These are phyloP conservation scores for Hypoxylon sp. DNA, from an alignment of 2,329 filamentous ascomycete genomes.

Conservation along the genomic window DNA sequence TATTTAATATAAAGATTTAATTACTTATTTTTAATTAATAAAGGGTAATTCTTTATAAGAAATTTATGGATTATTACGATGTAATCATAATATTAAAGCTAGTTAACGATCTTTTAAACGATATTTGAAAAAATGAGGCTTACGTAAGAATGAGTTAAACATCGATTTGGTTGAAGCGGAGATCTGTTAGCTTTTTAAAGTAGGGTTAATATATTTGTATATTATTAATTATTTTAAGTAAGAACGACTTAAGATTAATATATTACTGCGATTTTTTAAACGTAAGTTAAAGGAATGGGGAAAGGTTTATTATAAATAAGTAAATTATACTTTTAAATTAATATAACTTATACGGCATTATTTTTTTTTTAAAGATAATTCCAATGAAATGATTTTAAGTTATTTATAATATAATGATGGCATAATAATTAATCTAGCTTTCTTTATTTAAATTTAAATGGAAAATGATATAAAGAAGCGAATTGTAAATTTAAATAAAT, in stretches of 20 bases:
- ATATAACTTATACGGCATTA: background rate
- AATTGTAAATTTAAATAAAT: background rate
- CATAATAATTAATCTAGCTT: background rate
- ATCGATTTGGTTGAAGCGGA: background rate
- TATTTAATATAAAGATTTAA: no score
- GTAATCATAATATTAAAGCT: background rate
- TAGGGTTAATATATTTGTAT: background rate
- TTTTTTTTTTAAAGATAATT: background rate
- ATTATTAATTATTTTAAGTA: background rate
- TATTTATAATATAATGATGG: background rate
- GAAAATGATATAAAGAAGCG: background rate
- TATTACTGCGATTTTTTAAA: background rate
- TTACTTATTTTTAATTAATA: background rate
- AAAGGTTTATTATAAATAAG: background rate
- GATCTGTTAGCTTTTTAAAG: background rate
- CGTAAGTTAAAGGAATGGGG: background rate
- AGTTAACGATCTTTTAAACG: background rate
- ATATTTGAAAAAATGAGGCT: background rate
- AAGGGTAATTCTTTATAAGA: background rate
- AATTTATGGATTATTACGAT: background rate
- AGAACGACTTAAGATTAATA: background rate
- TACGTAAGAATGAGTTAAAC: constrained; percentile 1
- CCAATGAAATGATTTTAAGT: background rate
- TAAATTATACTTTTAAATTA: background rate
- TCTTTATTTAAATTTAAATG: background rate